Evolutionary conservation across 164 flowering plant genomes (phyloP), one percentile per base, ranked within the genome.

Genomic region (Paratinospora sagittata): DNA sequence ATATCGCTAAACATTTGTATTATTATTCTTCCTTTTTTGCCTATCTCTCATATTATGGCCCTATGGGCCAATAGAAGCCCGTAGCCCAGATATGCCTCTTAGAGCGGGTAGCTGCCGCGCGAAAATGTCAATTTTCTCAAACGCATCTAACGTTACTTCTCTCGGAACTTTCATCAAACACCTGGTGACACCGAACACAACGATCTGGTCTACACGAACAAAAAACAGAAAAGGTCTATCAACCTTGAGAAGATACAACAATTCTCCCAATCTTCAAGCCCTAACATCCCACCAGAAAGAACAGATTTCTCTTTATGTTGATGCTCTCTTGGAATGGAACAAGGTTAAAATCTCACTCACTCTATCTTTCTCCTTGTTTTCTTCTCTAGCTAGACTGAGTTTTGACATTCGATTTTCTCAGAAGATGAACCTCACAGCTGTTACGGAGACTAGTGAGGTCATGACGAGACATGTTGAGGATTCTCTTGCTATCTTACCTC

Each of bases 391-490:
- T 68, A 12, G 19, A 49, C 26, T 72, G 4, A 52, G 21, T 66
- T 41, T 26, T 6, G 26, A 21, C 24, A 19, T n/a, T 27, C 52
- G n/a, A 27, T 60, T 64, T 2, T 13, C 74, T 73, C 86, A 90
- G 98, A 86, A 76, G 74, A 95, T 94, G 97, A 94, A 95, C 76
- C 84, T 80, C 27, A 80, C 78, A 11, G 80, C 80, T 12, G 92
- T 90, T 39, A 87, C 77, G 68, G 93, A 91, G 67, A 80, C 62
- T 45, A 72, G 72, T 30, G 91, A 92, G 78, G 90, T 89, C 5
- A 89, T 92, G 97, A 86, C 84, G 69, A 87, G 94, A 85, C 99
- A 95, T 69, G 81, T 92, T 17, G 90, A 90, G 75, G 99, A 92
- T 68, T 95, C 97, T 2, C 89, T 95, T 66, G 87, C 92, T 17